Base-by-base conservation (phyloP, 78 protist genomes). In the Dictyostelium citrinum region DNA sequence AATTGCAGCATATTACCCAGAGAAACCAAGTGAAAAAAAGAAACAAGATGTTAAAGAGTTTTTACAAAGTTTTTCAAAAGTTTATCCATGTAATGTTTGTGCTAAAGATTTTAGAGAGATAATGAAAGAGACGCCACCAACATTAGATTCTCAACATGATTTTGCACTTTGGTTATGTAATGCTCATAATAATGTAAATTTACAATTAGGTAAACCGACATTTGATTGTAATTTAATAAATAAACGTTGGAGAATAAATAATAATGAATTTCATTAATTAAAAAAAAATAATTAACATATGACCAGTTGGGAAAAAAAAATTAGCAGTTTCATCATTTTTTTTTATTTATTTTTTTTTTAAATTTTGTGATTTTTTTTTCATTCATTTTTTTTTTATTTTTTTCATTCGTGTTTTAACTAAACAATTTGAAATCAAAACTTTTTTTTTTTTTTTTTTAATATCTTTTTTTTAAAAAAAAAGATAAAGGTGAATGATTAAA, bases 71-170 rank as follows among this genome's bases (percentile, higher is more conserved):
- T 91, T 91, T 33, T 91, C 95, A 49, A 82, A 91, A 49, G 95
- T 91, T 12, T 91, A 91, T 58, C 95, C 95, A 24, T 91, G 95
- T 27, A 74, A 91, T n/a, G 91, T 83, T 5, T 91, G 95, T 45
- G 95, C 95, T 1, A 78, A 91, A 61, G 95, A 91, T 39, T 83
- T 91, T 75, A 82, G 78, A 31, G 90, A 83, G 16, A 75, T 91
- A n/a, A 77, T 91, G 3, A 7, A 14, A 5, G 70, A 20, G 6
- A 55, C 83, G 33, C 95, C 95, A 27, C 91, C 95, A 35, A 43
- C 35, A 16, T 72, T 91, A 12, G 49, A 82, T 24, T 55, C 61
- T 22, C 90, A 84, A 51, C 0, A 83, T 8, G 85, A 83, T 24
- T 91, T 91, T 43, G 22, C 95, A 5, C 49, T 51, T 9, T 91